Evolutionary conservation across 176 grass and related monocot genomes (phyloP).

Genomic region (Juncus effusus): DNA sequence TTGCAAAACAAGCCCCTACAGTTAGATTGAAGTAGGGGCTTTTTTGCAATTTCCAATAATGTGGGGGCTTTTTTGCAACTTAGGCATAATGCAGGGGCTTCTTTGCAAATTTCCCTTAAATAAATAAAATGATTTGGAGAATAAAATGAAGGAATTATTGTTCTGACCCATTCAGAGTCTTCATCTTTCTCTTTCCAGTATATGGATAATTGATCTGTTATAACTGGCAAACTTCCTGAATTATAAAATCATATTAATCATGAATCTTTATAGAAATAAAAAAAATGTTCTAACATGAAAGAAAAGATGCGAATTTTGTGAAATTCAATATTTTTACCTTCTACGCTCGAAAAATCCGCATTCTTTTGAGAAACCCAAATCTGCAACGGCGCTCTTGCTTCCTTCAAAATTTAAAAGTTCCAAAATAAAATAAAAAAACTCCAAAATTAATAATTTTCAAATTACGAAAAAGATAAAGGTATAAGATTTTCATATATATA

Average conservation of each 20-base stretch:
- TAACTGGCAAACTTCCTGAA: slow-evolving; percentile 42
- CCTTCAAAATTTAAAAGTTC: slow-evolving; percentile 37
- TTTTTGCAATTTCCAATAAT: no score
- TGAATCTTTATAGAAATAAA: slow-evolving; percentile 9
- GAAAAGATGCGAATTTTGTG: no score
- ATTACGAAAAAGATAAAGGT: no score
- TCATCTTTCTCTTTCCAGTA: slow-evolving; percentile 95
- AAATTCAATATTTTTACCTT: slow-evolving; percentile 37
- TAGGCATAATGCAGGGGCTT: no score
- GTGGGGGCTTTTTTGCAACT: no score
- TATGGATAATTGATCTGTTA: slow-evolving; percentile 62
- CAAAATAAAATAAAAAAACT: slow-evolving; percentile 22
- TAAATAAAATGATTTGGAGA: neutral
- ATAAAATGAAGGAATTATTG: slow-evolving; percentile 8
- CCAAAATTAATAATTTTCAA: slow-evolving; percentile 5
- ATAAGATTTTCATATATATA: neutral
- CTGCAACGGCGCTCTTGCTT: slow-evolving; percentile 73
- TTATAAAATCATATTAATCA: slow-evolving; percentile 14
- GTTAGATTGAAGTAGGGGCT: neutral
- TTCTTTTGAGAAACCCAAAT: slow-evolving; percentile 89
- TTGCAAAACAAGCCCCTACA: neutral
- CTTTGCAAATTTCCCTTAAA: no score
- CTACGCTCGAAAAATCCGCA: slow-evolving; percentile 56
- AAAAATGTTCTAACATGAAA: no score
- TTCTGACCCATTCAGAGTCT: slow-evolving; percentile 93